These are phyloP conservation scores for Allomyces macrogynus DNA, from an alignment of 192 early-diverging fungal genomes.

Conservation along the genomic window DNA sequence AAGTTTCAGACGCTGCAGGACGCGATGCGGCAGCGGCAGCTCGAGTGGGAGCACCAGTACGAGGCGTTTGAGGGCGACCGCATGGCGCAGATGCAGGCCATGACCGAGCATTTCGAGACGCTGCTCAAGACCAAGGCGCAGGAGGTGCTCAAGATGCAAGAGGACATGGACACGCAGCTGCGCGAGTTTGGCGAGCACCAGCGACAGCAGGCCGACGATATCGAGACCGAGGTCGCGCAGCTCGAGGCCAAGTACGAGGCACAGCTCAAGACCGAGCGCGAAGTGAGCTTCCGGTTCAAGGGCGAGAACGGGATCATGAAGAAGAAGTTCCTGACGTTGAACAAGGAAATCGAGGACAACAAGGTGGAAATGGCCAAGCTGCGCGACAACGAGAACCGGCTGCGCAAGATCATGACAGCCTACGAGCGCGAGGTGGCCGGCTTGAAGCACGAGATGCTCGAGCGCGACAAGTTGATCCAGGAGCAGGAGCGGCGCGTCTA, in stretches of 20 bases:
- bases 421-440: slow-evolving; percentile 28
- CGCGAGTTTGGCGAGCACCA: slow-evolving; percentile 23
- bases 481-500: slow-evolving; percentile 34
- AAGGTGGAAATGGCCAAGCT: slow-evolving; percentile 21
- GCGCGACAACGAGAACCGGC: slow-evolving; percentile 23
- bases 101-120: slow-evolving; percentile 21
- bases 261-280: slow-evolving; percentile 20
- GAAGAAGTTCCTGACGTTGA: slow-evolving; percentile 40
- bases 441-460: slow-evolving; percentile 31
- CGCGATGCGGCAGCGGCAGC: slow-evolving; percentile 15
- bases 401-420: slow-evolving; percentile 17
- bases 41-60: slow-evolving; percentile 23
- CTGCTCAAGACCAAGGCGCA: slow-evolving; percentile 14
- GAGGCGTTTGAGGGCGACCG: slow-evolving; percentile 13
- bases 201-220: slow-evolving; percentile 21
- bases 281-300: slow-evolving; percentile 29
- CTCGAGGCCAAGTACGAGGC: slow-evolving; percentile 22
- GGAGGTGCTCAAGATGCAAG: slow-evolving; percentile 26
- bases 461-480: slow-evolving; percentile 30
- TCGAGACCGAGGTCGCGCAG: slow-evolving; percentile 23
- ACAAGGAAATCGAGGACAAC: slow-evolving; percentile 36
- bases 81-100: slow-evolving; percentile 10
- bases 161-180: slow-evolving; percentile 14
- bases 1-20: slow-evolving; percentile 26
- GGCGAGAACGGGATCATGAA: slow-evolving; percentile 40